Evolutionary conservation across 495 filamentous ascomycete genomes (phyloP), one percentile per base, ranked within the genome.

Genomic region (Xylaria intraflava): DNA sequence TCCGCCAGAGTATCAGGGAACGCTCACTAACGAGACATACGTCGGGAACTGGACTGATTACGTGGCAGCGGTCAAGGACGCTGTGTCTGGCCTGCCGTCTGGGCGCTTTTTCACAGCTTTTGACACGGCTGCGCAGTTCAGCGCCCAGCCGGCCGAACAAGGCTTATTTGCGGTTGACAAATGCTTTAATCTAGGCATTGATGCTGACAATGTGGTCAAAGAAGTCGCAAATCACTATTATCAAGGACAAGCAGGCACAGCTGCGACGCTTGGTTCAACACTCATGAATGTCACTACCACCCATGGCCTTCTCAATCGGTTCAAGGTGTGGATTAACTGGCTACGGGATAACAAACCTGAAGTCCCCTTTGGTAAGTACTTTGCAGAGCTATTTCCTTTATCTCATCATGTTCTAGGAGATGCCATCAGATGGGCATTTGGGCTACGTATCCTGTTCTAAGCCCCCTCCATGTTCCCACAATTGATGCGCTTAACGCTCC

Each of bases 161-260:
- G 59, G 60, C 20, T 19, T 57, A 12, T 59, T 65, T 7, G 59
- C 60, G 22, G 54, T 67, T 3, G 50, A 64, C 31, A 52, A 16
- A 19, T 67, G 64, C 20, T 67, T 67, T n/a, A 44, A 27, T 1
- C 57, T 67, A 3, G 62, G 64, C 14, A 67, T 67, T 17, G 64
- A 67, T 39, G 40, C 39, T 4, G 47, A 19, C 1, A 49, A 41
- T n/a, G 49, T 59, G 10, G 51, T 67, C 41, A 62, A 64, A 19
- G 62, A 64, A 20, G 64, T 65, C 6, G 59, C 64, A 23, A 54
- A 60, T 14, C 64, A 67, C 30, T 64, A 64, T 38, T 67, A 65
- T 48, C 64, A 67, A 31, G 46, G 55, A 0, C 43, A 51, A 2
- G 58, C 62, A 7, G 64, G 64, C 0, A 61, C 53, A 5, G 59